Evolutionary conservation across 1,284 basidiomycete species (phyloP).

Genomic region (Salmacisia buchloeana): DNA sequence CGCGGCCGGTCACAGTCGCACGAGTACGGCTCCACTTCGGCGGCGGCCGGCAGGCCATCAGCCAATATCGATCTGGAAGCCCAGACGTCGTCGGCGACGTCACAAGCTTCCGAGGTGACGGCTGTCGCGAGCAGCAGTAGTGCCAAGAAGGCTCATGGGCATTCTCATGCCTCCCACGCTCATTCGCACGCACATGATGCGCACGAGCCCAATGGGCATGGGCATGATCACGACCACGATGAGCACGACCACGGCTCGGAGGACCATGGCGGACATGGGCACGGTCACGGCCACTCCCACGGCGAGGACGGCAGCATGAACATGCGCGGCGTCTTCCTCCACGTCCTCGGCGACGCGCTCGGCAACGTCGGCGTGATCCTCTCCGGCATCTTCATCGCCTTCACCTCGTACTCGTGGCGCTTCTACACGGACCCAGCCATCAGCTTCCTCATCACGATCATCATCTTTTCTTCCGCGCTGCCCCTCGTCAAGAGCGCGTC

Average conservation of each 20-base stretch:
- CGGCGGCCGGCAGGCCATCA: too few relatives aligned
- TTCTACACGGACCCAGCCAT: constrained; percentile 92
- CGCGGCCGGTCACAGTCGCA: too few relatives aligned
- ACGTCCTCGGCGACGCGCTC: constrained; percentile 87
- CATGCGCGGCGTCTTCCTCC: constrained; percentile 88
- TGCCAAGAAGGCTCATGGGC: background rate
- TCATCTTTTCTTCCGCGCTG: constrained; percentile 92
- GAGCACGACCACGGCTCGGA: constrained; percentile 40
- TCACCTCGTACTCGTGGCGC: constrained; percentile 41
- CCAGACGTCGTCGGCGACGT: too few relatives aligned
- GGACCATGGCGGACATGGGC: constrained; percentile 57
- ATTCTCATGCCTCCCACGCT: background rate
- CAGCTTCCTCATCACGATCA: constrained; percentile 87
- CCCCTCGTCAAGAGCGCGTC: constrained; percentile 90
- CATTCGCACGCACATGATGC: constrained; percentile 7
- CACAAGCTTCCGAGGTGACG: too few relatives aligned
- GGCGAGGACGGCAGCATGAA: constrained; percentile 73
- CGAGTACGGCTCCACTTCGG: too few relatives aligned
- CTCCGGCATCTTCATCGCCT: constrained; percentile 64
- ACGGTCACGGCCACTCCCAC: constrained; percentile 52
- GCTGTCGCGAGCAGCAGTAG: too few relatives aligned
- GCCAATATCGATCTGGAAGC: too few relatives aligned
- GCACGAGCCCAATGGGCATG: constrained; percentile 24
- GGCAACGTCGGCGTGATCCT: constrained; percentile 97
- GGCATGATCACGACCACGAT: constrained; percentile 24